Base-by-base conservation (phyloP, 1,284 basidiomycete species). In the Tylopilus orsonianus region DNA sequence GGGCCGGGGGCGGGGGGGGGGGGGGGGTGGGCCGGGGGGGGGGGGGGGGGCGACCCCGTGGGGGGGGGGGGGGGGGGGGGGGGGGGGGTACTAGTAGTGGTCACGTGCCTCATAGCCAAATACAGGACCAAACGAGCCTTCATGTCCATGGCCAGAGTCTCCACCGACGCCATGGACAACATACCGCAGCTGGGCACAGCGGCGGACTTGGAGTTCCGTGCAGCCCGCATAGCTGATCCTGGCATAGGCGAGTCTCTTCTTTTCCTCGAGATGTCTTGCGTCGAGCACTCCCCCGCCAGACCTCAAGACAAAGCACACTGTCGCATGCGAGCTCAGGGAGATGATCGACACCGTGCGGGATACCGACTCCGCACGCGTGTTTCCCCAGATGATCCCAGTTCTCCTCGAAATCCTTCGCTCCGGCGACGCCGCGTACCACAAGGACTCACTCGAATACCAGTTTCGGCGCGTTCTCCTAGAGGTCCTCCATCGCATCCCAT, bases 381-480 rank as follows among this genome's bases (percentile, higher is more conserved):
- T 89, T 34, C 81, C 81, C 6, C 79, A 81, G 53, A 81, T 89
- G 63, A 81, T 97, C 35, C 90, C 92, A 10, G 83, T 88, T 29
- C 75, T 95, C 43, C 77, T 93, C 32, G 83, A 90, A 54, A 78
- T 94, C 23, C 77, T 98, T 33, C 81, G 83, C 26, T 84, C 83
- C 19, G 87, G 87, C 44, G 85, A 90, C 56, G 81, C 86, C 19
- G 81, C 89, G 2, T 85, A 90, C 60, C 78, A 81, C 39, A 90
- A 87, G 61, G 90, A 93, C 54, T 79, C 81, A 13, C 67, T 80
- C 14, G 96, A 98, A 68, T 94, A 88, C 71, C 82, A 85, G 56
- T 90, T 95, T 64, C 87, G 95, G 40, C 85, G 90, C 56, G 82
- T 87, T 32, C 77, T 96, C 12, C 76, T 97, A 52, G 90, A 96